A percentile compares a stretch with the other conserved stretches of the same genome.
Evolutionary conservation across 257 asterid species (phyloP).

Genomic region (Thymus mandschuricus): DNA sequence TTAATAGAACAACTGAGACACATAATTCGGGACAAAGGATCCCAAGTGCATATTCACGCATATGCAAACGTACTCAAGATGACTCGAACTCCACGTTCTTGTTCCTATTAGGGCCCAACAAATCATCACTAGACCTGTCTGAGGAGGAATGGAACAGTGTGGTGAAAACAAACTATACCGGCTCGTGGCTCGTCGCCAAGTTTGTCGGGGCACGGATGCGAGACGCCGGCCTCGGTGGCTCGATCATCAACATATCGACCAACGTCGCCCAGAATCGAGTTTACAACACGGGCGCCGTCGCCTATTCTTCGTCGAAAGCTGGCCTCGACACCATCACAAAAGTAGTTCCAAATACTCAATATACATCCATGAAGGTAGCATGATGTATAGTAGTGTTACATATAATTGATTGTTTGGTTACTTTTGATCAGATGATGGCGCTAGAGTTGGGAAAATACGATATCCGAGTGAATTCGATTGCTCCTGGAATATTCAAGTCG

Average conservation of each 20-base stretch:
- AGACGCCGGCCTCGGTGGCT: constrained; percentile 18
- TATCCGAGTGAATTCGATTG: constrained; percentile 43
- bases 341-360: neutral
- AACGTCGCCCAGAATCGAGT: constrained; percentile 7
- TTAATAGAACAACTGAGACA: no score
- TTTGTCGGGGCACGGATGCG: constrained; percentile 23
- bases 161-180: constrained; percentile 24
- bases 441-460: constrained; percentile 37
- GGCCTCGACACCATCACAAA: constrained; percentile 17
- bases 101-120: neutral
- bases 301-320: constrained; percentile 25
- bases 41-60: no score
- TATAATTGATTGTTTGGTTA: no score
- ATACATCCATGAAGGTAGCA: no score
- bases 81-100: no score
- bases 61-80: no score
- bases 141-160: constrained; percentile 24
- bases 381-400: no score
- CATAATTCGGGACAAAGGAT: no score
- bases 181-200: constrained; percentile 31
- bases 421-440: constrained; percentile 28
- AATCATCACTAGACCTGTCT: neutral
- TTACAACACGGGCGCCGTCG: neutral
- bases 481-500: constrained; percentile 38
- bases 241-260: constrained; percentile 30